phyloP scores from a whole-genome alignment of 768 basidiomycete species.

The Hericium erinaceus region DNA sequence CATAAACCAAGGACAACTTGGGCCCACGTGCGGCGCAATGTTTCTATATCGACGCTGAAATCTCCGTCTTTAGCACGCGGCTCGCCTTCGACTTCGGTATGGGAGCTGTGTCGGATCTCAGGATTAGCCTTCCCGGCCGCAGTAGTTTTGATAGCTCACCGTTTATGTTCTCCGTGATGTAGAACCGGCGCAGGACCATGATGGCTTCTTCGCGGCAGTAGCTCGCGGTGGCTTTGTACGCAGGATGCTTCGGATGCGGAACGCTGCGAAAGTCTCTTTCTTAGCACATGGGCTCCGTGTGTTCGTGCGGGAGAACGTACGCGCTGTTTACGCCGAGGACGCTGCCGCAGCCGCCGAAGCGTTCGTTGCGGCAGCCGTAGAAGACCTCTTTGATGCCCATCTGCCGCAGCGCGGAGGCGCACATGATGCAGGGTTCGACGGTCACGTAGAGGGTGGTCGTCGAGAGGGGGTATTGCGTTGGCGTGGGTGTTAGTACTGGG shows the following conservation, averaged over 20 bases:
- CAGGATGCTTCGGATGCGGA: slow-evolving; percentile 61
- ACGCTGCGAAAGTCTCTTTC: slow-evolving; percentile 33
- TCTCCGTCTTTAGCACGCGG: slow-evolving; percentile 78
- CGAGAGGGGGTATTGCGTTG: slow-evolving; percentile 52
- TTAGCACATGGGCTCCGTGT: neutral
- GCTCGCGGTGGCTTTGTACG: slow-evolving; percentile 59
- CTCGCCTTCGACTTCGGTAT: slow-evolving; percentile 81
- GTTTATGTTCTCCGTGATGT: slow-evolving; percentile 85
- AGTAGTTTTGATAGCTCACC: slow-evolving; percentile 39
- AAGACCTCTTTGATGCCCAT: slow-evolving; percentile 84
- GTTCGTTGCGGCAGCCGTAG: slow-evolving; percentile 91
- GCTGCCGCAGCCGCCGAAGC: slow-evolving; percentile 95
- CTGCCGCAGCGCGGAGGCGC: slow-evolving; percentile 90
- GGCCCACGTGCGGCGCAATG: too few species aligned
- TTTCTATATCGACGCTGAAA: slow-evolving; percentile 20
- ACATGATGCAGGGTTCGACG: slow-evolving; percentile 99
- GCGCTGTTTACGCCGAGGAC: slow-evolving; percentile 78
- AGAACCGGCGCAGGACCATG: slow-evolving; percentile 50
- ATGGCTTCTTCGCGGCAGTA: slow-evolving; percentile 45
- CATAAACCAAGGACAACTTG: too few species aligned
- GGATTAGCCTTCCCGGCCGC: slow-evolving; percentile 4
- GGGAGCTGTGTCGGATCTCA: slow-evolving; percentile 50
- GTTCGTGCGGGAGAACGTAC: slow-evolving; percentile 33
- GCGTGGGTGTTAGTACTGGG: slow-evolving; percentile 41
- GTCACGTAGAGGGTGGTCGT: slow-evolving; percentile 91